phyloP scores from a whole-genome alignment of 2,329 filamentous ascomycete species.

The Exophiala mesophila region DNA sequence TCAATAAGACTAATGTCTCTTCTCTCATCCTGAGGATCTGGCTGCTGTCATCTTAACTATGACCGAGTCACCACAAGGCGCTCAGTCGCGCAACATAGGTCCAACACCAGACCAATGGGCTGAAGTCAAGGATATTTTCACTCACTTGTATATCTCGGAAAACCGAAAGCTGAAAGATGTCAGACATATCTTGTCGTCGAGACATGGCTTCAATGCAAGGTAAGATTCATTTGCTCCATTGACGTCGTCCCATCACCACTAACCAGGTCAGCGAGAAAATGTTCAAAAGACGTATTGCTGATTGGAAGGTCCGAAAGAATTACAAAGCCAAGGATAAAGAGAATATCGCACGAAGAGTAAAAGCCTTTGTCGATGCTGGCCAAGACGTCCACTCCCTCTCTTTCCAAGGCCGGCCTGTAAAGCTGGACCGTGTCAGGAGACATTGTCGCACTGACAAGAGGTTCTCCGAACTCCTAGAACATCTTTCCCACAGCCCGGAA shows the following conservation, averaged over 20 bases:
- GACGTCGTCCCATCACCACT: not conserved
- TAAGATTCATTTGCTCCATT: not conserved
- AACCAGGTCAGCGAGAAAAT: slow-evolving; percentile 13
- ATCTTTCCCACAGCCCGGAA: slow-evolving; percentile 15
- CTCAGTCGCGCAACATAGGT: slow-evolving; percentile 5
- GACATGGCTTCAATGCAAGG: slow-evolving; percentile 18
- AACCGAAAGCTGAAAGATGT: slow-evolving; percentile 20
- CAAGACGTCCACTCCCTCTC: slow-evolving; percentile 16
- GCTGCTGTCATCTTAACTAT: no score
- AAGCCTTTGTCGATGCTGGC: slow-evolving; percentile 16
- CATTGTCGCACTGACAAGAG: slow-evolving; percentile 18
- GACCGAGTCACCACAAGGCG: not conserved
- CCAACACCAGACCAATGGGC: slow-evolving; percentile 17
- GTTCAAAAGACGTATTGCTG: slow-evolving; percentile 20
- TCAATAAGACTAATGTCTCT: no score
- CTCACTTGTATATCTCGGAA: slow-evolving; percentile 18
- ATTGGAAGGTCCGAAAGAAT: slow-evolving; percentile 22
- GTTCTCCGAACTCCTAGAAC: slow-evolving; percentile 13
- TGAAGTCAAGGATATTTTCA: slow-evolving; percentile 20
- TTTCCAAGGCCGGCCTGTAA: slow-evolving; percentile 16
- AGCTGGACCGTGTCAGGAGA: slow-evolving; percentile 20
- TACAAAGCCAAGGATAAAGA: slow-evolving; percentile 21
- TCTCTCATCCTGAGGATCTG: no score
- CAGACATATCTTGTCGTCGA: slow-evolving; percentile 11
- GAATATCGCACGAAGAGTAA: slow-evolving; percentile 13